Conservation (phyloP, 495 filamentous ascomycete genomes). For the Umbilicaria muhlenbergii region DNA sequence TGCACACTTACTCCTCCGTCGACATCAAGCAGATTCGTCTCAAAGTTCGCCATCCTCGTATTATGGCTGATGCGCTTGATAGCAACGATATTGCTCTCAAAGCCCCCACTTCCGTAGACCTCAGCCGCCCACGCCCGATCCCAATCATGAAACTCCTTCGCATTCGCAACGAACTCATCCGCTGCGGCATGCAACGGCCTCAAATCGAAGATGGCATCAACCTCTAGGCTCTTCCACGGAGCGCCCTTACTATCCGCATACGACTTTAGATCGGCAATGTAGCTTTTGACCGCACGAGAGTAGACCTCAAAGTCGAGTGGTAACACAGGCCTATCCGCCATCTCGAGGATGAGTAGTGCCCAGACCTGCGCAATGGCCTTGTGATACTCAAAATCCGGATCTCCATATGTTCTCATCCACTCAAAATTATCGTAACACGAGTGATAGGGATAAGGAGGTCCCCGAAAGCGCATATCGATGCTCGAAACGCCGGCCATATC, state of each 20-base stretch:
- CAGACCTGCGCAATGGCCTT: constrained; percentile 62
- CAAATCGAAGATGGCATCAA: constrained; percentile 33
- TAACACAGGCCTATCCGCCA: constrained; percentile 63
- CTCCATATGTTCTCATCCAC: constrained; percentile 65
- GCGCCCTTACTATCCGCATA: constrained; percentile 43
- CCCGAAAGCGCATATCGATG: constrained; percentile 70
- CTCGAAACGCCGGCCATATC: constrained; percentile 84
- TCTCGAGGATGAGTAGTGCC: constrained; percentile 69
- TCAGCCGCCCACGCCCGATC: constrained; percentile 53
- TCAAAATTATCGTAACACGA: constrained; percentile 82
- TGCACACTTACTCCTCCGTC: constrained; percentile 50
- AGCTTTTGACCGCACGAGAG: constrained; percentile 39
- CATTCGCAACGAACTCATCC: constrained; percentile 37
- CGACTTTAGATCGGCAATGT: constrained; percentile 48
- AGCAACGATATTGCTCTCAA: constrained; percentile 50
- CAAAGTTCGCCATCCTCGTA: constrained; percentile 58
- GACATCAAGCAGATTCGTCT: constrained; percentile 67
- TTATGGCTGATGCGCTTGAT: constrained; percentile 54
- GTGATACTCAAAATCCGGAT: constrained; percentile 76
- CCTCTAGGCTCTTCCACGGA: constrained; percentile 25
- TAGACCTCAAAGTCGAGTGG: constrained; percentile 78
- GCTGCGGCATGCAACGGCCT: constrained; percentile 44
- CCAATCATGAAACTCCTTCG: constrained; percentile 55
- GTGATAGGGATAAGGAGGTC: constrained; percentile 54
- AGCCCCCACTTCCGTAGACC: constrained; percentile 49